Base-by-base conservation (phyloP, 176 grass and related monocot genomes). In the Oryza meridionalis region DNA sequence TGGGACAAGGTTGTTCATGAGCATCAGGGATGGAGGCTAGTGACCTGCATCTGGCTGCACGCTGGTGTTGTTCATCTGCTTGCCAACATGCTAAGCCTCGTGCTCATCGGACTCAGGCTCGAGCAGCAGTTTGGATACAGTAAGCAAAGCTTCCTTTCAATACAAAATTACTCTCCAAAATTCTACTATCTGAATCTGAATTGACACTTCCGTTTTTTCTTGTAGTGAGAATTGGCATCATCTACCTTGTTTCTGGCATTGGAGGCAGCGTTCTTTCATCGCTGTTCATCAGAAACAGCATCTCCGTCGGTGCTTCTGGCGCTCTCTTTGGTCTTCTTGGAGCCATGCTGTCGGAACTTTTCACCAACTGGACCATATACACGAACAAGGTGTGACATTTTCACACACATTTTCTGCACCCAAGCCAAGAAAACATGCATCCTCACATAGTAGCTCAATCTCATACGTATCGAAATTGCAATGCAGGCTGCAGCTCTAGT, bases 331-430 rank as follows among this genome's bases (percentile, higher is more conserved):
- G 96, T 7, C 96, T 98, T 24, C 96, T 98, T 26, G 96, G 93
- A 21, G 96, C 93, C 27, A 95, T 98, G 96, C 80, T 98, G 19
- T 98, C 96, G 32, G 96, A 98, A 77, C 91, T 98, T 53, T 81
- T 98, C 83, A 93, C 96, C 58, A 98, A 98, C 74, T 98, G 96
- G 93, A 98, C 96, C 45, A 95, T 98, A 76, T 98, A 98, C 70
- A 87, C 96, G 29, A 98, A 98, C 82, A 98, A 98, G 91, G 96
- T 85, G 69, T 85, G 69, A 62, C 19, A 62, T 62, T 24, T 62
- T 24, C 21, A 16, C 51, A 0, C 27, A 79, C 59, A 49, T 43
- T 24, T 66, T 78, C 67, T 69, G 1, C 6, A 25, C 12, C 53
- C 53, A 21, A 21, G 17, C 7, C 0, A 43, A n/a, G 21, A 22